phyloP scores from a whole-genome alignment of 352 stramenopile genomes.

The Halophytophthora batemanensis region DNA sequence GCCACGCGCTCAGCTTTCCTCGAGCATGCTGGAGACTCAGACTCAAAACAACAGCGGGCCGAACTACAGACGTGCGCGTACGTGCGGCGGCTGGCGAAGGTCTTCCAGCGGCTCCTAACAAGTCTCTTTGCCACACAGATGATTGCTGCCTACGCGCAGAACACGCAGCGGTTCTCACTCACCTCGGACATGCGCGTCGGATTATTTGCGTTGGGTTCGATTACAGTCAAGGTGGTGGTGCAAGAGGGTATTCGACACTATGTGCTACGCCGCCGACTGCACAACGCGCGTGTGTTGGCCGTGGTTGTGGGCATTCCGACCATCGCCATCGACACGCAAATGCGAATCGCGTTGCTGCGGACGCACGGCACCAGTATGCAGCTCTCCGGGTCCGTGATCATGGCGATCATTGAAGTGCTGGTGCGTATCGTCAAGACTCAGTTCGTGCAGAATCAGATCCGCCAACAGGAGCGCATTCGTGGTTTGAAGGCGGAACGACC shows the following conservation, averaged over 20 bases:
- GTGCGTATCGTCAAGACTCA: conserved; percentile 19
- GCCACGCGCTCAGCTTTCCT: conserved; percentile 1
- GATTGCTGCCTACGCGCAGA: conserved; percentile 14
- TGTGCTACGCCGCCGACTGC: conserved; percentile 5
- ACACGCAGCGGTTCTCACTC: conserved; percentile 12
- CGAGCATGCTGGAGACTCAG: background rate
- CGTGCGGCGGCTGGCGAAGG: no score
- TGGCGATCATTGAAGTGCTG: conserved; percentile 26
- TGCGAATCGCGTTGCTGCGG: conserved; percentile 22
- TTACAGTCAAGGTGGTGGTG: conserved; percentile 13
- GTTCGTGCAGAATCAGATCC: conserved; percentile 12
- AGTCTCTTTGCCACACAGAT: conserved; percentile 9
- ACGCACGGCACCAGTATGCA: conserved; percentile 13
- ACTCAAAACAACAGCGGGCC: no score
- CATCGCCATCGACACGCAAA: conserved; percentile 25
- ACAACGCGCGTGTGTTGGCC: conserved; percentile 15
- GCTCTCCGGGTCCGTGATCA: conserved; percentile 18
- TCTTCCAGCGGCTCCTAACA: no score
- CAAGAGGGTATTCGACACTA: conserved; percentile 19
- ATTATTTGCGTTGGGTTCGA: conserved; percentile 9
- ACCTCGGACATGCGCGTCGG: conserved; percentile 8
- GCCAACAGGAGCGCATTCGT: background rate
- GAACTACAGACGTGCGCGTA: no score
- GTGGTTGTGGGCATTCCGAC: conserved; percentile 16
- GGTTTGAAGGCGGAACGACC: background rate